Conservation (phyloP, 768 basidiomycete genomes). For the Russula abietina region DNA sequence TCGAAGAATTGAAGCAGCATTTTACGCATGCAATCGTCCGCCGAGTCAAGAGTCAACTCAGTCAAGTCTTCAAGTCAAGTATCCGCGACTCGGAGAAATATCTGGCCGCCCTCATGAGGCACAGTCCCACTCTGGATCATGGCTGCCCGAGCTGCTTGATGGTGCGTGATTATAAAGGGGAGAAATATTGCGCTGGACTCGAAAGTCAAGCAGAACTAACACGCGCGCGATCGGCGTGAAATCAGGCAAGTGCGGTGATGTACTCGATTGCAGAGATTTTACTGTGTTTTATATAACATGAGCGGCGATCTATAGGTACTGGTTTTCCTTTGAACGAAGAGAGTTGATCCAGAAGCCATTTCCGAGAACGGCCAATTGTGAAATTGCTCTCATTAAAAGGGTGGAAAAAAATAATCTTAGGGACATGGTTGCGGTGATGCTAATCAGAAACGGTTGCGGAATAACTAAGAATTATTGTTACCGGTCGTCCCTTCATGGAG, state of each 20-base stretch:
- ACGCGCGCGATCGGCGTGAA: too few species aligned
- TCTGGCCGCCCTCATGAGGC: not conserved
- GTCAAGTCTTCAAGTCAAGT: not conserved
- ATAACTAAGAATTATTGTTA: too few species aligned
- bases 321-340: not conserved
- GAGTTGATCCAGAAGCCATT: not conserved
- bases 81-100: slow-evolving; percentile 5
- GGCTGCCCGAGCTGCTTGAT: not conserved
- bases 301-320: not conserved
- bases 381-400: not conserved
- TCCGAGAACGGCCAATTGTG: not conserved
- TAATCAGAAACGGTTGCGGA: too few species aligned
- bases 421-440: too few species aligned
- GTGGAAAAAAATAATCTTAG: too few species aligned
- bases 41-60: too few species aligned
- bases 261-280: not conserved
- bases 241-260: too few species aligned
- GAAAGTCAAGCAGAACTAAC: not conserved
- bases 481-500: too few species aligned
- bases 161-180: not conserved
- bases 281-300: not conserved
- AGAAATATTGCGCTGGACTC: not conserved
- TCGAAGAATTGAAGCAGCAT: not conserved
- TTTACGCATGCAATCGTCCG: not conserved
- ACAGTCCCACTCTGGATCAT: not conserved